phyloP scores from a whole-genome alignment of 2,329 filamentous ascomycete genomes.

The Botrytis cinerea region DNA sequence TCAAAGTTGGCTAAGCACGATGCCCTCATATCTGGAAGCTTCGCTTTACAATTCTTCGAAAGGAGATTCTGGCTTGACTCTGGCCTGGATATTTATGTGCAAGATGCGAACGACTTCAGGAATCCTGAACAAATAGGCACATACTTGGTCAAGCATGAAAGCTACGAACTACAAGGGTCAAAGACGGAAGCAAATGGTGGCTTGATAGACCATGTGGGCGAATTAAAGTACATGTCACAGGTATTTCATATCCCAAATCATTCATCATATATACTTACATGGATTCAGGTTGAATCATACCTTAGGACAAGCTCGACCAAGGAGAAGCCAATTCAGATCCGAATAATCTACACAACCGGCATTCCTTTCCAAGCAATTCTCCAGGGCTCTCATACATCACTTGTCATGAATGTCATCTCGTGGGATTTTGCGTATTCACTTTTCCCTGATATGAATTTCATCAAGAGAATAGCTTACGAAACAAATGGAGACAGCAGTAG shows the following conservation, averaged over 20 bases:
- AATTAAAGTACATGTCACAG: background rate
- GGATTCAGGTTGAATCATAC: background rate
- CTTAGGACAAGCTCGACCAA: background rate
- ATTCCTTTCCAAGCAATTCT: background rate
- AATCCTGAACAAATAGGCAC: background rate
- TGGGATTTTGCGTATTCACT: background rate
- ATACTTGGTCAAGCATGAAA: background rate
- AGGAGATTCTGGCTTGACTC: background rate
- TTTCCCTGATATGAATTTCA: background rate
- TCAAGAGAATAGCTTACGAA: background rate
- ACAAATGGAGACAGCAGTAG: background rate
- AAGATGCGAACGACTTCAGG: background rate
- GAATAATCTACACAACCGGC: background rate
- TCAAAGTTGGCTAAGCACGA: background rate
- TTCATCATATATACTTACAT: background rate
- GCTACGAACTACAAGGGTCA: background rate
- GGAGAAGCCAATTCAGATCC: background rate
- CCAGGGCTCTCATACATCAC: background rate
- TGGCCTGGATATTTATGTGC: background rate
- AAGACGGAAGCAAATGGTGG: background rate
- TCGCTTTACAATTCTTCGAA: background rate
- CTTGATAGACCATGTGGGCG: background rate
- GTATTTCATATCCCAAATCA: background rate
- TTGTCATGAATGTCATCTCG: background rate
- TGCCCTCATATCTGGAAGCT: background rate